These are phyloP conservation scores for Tetrapisispora arboricola DNA, from an alignment of 805 yeast species.

Conservation along the genomic window DNA sequence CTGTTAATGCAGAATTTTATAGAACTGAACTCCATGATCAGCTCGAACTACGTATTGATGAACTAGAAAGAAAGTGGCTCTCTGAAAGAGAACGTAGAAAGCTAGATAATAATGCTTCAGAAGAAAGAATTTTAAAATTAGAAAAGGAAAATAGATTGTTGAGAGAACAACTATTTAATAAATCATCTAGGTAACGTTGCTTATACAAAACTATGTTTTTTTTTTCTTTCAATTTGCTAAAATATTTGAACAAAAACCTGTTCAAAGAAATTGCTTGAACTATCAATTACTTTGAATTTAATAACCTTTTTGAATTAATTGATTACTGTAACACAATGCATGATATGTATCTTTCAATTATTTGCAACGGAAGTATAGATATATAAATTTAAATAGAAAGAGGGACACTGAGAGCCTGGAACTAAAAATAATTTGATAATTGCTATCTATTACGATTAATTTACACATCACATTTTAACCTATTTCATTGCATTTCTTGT, in stretches of 20 bases:
- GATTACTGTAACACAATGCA: conserved; percentile 4
- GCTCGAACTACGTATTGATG: conserved; percentile 44
- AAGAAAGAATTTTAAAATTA: conserved; percentile 39
- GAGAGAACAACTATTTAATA: conserved; percentile 18
- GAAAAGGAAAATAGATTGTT: conserved; percentile 45
- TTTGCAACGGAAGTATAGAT: too few relatives aligned
- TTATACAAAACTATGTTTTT: too few relatives aligned
- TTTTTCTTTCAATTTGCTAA: too few relatives aligned
- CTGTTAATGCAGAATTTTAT: not conserved
- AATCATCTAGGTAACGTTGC: conserved; percentile 1
- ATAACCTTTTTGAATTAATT: too few relatives aligned
- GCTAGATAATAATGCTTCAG: conserved; percentile 49
- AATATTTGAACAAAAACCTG: too few relatives aligned
- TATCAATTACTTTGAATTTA: too few relatives aligned
- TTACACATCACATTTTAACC: too few relatives aligned
- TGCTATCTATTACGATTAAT: too few relatives aligned
- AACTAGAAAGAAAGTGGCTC: conserved; percentile 54
- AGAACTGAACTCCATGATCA: conserved; percentile 26
- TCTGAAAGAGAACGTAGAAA: conserved; percentile 61
- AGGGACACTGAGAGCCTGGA: too few relatives aligned
- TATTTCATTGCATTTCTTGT: too few relatives aligned
- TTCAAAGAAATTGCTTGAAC: too few relatives aligned
- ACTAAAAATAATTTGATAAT: too few relatives aligned
- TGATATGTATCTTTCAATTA: not conserved
- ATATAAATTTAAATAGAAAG: not conserved